phyloP scores from a whole-genome alignment of 352 stramenopile genomes.

The Phytophthora citricola region DNA sequence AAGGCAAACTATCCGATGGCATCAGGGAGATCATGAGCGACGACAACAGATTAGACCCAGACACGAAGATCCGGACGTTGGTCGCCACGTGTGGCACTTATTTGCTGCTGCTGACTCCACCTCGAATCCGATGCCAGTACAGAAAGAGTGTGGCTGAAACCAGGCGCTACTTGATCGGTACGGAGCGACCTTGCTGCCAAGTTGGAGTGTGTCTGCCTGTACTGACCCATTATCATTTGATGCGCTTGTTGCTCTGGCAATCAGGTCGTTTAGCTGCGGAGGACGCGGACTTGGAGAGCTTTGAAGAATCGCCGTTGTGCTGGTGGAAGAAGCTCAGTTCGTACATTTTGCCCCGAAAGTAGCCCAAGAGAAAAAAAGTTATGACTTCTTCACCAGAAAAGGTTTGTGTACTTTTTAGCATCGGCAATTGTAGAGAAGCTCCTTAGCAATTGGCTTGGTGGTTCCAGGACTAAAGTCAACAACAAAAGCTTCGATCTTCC shows the following conservation, averaged over 20 bases:
- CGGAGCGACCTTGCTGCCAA: neutral
- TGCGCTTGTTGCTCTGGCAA: neutral
- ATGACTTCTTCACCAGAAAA: conserved; percentile 26
- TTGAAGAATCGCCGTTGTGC: neutral
- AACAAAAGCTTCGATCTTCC: too few relatives aligned
- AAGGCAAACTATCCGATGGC: neutral
- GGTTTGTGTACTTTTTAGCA: too few relatives aligned
- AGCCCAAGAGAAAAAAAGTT: conserved; percentile 32
- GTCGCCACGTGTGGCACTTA: neutral
- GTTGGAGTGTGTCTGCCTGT: neutral
- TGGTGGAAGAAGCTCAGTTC: neutral
- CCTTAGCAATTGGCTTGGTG: too few relatives aligned
- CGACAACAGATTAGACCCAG: neutral
- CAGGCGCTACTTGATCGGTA: neutral
- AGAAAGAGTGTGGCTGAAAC: neutral
- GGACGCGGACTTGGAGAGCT: neutral
- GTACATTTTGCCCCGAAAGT: neutral
- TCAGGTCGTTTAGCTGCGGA: too few relatives aligned
- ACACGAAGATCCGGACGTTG: neutral
- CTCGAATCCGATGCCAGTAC: neutral
- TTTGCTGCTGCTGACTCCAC: neutral
- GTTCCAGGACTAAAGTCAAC: too few relatives aligned
- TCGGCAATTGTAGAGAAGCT: too few relatives aligned
- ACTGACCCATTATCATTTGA: neutral
- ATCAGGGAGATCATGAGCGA: neutral